Base-by-base conservation (phyloP, 2,329 filamentous ascomycete species). In the Capronia coronata region DNA sequence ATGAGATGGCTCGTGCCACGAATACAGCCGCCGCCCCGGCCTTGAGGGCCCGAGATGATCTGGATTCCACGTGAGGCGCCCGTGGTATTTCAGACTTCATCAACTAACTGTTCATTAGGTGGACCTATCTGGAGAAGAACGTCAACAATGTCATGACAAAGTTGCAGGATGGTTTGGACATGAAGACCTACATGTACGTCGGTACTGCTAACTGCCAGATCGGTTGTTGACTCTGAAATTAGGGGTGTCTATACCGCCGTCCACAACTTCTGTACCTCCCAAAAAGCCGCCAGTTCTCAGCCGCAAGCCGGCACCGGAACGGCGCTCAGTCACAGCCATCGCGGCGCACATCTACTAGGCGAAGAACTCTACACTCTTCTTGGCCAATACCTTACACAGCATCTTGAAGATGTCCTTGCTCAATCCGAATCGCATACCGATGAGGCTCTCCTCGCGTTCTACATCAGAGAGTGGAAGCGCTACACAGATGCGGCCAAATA, bases 261-360 rank as follows among this genome's bases (percentile, higher is more conserved):
- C 43, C 93, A 98, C 73, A 96, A 98, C 73, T 98, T 98, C 70
- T 98, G 93, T 69, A 98, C 93, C 49, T 95, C 93, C 19, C 93
- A 97, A 68, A 97, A 97, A 68, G 88, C 88, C 1, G 82, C 90
- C 38, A 78, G 80, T n/a, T 75, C 79, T 45, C 46, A 51, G 41
- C 43, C 51, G 8, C 34, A 48, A 32, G 21, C 44, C 19, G 18
- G 42, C n/a, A 14, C 38, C 14, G 14, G 25, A 32, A n/a, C 45
- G 11, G 18, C 45, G n/a, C 49, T 43, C 27, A 44, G 27, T 27
- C 41, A 32, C 27, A 29, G 42, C 52, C 46, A 54, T 45, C 46
- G 48, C 11, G 56, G 59, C 42, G 93, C 93, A 13, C 91, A 98
- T 65, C 78, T 98, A 2, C 81, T 97, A 35, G 93, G 93, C 46